phyloP scores from a whole-genome alignment of 2,329 filamentous ascomycete genomes.

The Aspergillus arachidicola region DNA sequence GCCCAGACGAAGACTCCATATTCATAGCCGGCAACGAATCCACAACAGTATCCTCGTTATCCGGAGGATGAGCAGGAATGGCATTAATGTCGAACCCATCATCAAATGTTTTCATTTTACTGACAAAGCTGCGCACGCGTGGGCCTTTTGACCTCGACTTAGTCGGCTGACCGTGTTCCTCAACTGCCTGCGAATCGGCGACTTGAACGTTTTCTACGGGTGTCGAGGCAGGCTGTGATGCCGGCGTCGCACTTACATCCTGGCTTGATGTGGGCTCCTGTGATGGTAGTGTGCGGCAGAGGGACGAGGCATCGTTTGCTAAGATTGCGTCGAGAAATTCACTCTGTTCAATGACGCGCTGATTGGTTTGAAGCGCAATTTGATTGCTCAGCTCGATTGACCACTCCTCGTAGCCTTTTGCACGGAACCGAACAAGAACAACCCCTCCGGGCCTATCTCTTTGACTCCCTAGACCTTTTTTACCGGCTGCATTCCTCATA shows the following conservation, averaged over 20 bases:
- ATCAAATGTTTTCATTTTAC: conserved; percentile 73
- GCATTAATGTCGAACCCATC: conserved; percentile 56
- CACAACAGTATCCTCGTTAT: conserved; percentile 21
- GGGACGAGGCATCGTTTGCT: conserved; percentile 70
- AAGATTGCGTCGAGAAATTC: conserved; percentile 92
- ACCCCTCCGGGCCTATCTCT: conserved; percentile 68
- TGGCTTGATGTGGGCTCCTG: conserved; percentile 44
- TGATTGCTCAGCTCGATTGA: conserved; percentile 68
- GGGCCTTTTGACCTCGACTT: conserved; percentile 25
- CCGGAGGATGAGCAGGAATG: conserved; percentile 39
- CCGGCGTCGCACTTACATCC: conserved; percentile 5
- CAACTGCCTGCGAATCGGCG: conserved; percentile 16
- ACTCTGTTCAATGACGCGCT: conserved; percentile 82
- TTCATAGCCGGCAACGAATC: conserved; percentile 22
- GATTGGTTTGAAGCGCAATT: conserved; percentile 72
- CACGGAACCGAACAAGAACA: conserved; percentile 73
- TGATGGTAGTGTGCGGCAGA: conserved; percentile 65
- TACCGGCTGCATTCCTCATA: conserved; percentile 72
- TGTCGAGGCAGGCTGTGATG: conserved; percentile 6
- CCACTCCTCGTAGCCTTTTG: conserved; percentile 65
- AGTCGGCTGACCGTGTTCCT: conserved; percentile 21
- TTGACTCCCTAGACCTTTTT: conserved; percentile 68
- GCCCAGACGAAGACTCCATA: conserved; percentile 23
- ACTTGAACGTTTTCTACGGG: conserved; percentile 12
- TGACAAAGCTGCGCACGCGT: conserved; percentile 36